Conservation (phyloP, 2,329 filamentous ascomycete genomes). For the Verticillium nubilum region DNA sequence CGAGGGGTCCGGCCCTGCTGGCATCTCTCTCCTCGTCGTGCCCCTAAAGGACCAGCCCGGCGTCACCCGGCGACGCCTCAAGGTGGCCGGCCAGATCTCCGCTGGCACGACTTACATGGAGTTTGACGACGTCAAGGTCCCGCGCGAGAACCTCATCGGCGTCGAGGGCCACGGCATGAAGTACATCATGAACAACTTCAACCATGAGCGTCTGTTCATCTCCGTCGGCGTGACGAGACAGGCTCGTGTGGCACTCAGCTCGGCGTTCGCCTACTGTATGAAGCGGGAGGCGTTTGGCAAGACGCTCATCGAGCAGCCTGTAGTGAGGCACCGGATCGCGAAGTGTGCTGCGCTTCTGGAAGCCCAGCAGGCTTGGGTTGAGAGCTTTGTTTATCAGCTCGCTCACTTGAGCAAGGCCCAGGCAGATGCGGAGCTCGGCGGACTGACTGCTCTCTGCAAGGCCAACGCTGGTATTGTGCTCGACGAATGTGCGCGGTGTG, state of each 20-base stretch:
- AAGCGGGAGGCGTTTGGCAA: slow-evolving; percentile 31
- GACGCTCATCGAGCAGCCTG: slow-evolving; percentile 66
- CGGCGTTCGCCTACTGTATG: slow-evolving; percentile 31
- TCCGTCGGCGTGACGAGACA: slow-evolving; percentile 58
- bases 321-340: slow-evolving; percentile 67
- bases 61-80: slow-evolving; percentile 62
- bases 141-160: slow-evolving; percentile 64
- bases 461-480: slow-evolving; percentile 67
- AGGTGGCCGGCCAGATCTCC: slow-evolving; percentile 58
- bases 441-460: slow-evolving; percentile 67
- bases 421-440: slow-evolving; percentile 62
- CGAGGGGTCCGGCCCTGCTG: slow-evolving; percentile 50
- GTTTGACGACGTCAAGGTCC: slow-evolving; percentile 69
- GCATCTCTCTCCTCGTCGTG: slow-evolving; percentile 63
- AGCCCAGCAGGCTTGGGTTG: slow-evolving; percentile 66
- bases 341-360: slow-evolving; percentile 65
- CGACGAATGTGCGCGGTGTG: slow-evolving; percentile 64
- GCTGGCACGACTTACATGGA: slow-evolving; percentile 72
- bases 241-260: slow-evolving; percentile 33
- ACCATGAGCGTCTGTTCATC: slow-evolving; percentile 68
- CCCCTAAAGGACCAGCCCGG: slow-evolving; percentile 63
- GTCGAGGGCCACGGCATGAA: slow-evolving; percentile 66
- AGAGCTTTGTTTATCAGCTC: slow-evolving; percentile 66
- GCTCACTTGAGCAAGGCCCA: slow-evolving; percentile 54
- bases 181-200: slow-evolving; percentile 76